phyloP scores from a whole-genome alignment of 345 rosid species.

The Mallotus nudiflorus region DNA sequence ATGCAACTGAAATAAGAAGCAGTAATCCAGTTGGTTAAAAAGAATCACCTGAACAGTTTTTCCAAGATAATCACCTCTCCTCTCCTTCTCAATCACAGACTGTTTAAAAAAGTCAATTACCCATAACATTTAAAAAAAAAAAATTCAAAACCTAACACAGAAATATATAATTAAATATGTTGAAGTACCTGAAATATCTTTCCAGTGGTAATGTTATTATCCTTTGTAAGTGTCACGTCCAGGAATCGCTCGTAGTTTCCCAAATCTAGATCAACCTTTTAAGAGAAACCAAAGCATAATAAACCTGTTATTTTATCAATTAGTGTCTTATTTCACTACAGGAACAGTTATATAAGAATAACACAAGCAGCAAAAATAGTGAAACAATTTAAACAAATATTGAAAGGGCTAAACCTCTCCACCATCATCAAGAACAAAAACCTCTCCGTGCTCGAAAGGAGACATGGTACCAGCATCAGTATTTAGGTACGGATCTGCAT shows the following conservation, averaged over 20 bases:
- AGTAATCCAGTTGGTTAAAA: neutral
- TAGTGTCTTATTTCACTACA: neutral
- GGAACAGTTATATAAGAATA: neutral
- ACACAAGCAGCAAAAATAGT: neutral
- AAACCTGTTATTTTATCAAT: conserved; percentile 15
- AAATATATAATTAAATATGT: conserved; percentile 14
- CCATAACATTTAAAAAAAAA: conserved; percentile 7
- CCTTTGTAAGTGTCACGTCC: conserved; percentile 80
- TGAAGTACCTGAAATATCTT: conserved; percentile 88
- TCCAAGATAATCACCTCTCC: conserved; percentile 39
- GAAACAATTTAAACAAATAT: neutral
- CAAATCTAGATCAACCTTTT: conserved; percentile 92
- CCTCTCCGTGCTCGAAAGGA: conserved; percentile 97
- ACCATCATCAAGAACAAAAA: conserved; percentile 95
- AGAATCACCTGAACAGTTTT: conserved; percentile 41
- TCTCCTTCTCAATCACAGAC: conserved; percentile 40
- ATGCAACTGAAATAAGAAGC: neutral
- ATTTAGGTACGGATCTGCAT: conserved; percentile 86
- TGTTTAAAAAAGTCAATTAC: conserved; percentile 3
- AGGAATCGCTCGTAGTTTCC: conserved; percentile 96
- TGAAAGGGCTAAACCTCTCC: conserved; percentile 68
- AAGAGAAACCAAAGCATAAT: conserved; percentile 22
- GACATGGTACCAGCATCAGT: conserved; percentile 99
- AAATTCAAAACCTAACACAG: conserved; percentile 12
- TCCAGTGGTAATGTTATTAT: conserved; percentile 93